These are phyloP conservation scores for Fusarium sp. DNA, from an alignment of 2,329 filamentous ascomycete species.

Conservation along the genomic window DNA sequence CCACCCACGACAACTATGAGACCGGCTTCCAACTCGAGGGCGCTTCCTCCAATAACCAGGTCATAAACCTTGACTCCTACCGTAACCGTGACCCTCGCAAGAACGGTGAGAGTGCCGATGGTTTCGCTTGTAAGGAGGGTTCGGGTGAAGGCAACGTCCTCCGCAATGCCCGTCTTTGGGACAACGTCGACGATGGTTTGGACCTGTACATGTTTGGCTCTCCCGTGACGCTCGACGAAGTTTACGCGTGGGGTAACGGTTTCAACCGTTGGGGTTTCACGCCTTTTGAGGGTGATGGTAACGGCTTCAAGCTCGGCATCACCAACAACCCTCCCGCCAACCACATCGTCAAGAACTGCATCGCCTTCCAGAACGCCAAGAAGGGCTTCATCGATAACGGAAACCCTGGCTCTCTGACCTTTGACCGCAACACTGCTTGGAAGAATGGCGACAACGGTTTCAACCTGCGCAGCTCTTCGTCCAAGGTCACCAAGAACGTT, in stretches of 20 bases:
- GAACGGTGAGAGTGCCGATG: slow-evolving; percentile 62
- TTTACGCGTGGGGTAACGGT: slow-evolving; percentile 58
- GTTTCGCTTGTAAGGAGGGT: slow-evolving; percentile 59
- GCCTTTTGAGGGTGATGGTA: slow-evolving; percentile 57
- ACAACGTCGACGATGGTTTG: slow-evolving; percentile 60
- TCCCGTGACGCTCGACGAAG: slow-evolving; percentile 55
- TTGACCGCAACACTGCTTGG: slow-evolving; percentile 57
- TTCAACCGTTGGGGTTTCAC: slow-evolving; percentile 56
- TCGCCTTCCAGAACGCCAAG: slow-evolving; percentile 55
- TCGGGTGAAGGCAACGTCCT: slow-evolving; percentile 57
- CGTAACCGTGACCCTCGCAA: slow-evolving; percentile 59
- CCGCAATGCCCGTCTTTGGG: slow-evolving; percentile 57
- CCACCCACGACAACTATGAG: slow-evolving; percentile 53
- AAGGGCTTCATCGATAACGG: slow-evolving; percentile 60
- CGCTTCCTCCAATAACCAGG: slow-evolving; percentile 48
- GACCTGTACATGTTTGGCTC: slow-evolving; percentile 51
- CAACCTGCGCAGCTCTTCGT: slow-evolving; percentile 38
- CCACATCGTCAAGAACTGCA: slow-evolving; percentile 56
- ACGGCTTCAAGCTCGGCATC: slow-evolving; percentile 59
- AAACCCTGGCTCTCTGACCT: slow-evolving; percentile 52
- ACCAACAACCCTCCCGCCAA: slow-evolving; percentile 51
- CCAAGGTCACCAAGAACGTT: slow-evolving; percentile 52
- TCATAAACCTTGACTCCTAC: slow-evolving; percentile 56
- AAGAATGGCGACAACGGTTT: slow-evolving; percentile 51
- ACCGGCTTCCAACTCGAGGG: slow-evolving; percentile 51